Evolutionary conservation across 805 yeast species (phyloP), one percentile per base, ranked within the genome.

Genomic region (Candida succiphila): DNA sequence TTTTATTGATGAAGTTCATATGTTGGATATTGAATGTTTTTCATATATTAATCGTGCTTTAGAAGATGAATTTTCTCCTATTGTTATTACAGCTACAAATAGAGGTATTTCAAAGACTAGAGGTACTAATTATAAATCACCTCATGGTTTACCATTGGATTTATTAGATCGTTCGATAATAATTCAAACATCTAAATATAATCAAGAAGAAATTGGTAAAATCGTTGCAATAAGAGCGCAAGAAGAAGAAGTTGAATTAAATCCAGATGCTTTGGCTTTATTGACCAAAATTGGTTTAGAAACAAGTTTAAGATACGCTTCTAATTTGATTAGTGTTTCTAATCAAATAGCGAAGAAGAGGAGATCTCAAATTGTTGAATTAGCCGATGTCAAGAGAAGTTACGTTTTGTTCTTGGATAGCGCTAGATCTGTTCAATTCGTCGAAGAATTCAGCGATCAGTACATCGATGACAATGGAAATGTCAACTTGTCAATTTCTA

Each of bases 141-240:
- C 98, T 17, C 99, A 92, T 56, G 99, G 99, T n/a, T 67, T 92
- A 38, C 98, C 99, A 28, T 69, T 83, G 38, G 99, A 92, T 65
- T 67, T 92, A 48, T 76, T 92, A 48, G 99, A 92, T 61, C 75
- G 99, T 56, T 74, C 94, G 24, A 81, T 92, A 44, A 92, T 92
- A 41, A 86, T 92, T 43, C 87, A 92, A 51, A 94, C 98, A 2
- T 59, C 72, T 14, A 65, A 74, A 30, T 92, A 92, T 63, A 65
- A 69, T 38, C 75, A 73, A 37, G 88, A 84, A 38, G 98, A 92
- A 58, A 81, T 89, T 50, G 73, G 80, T 50, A 77, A 87, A 32
- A 92, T 92, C 49, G 64, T 92, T 41, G 67, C 83, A 21, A 92
- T 89, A 48, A 77, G 99, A 52, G 86, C 96, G 2, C 83, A 78